Evolutionary conservation across 164 flowering plant species (phyloP), one percentile per base, ranked within the genome.

Genomic region (Cinnamomum chago): DNA sequence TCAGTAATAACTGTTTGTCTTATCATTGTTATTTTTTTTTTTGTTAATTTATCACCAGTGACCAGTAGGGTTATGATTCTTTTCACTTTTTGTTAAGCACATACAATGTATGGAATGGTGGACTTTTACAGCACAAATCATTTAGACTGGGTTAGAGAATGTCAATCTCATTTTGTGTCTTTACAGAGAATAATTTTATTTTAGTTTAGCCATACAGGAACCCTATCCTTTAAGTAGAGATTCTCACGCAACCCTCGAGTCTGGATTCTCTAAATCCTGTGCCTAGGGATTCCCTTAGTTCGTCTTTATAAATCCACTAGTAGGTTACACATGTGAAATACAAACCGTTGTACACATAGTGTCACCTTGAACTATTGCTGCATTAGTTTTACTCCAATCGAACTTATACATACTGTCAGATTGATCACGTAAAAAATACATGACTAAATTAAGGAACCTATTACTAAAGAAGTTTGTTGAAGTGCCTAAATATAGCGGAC

Each of bases 111-210:
- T 51, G 70, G n/a, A 71, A 74, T 65, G 82, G 58, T 27, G 70
- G 78, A 68, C 69, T 55, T 73, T 73, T 75, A 52, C 62, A 68
- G 40, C 74, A 67, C 69, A 40, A 73, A 65, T 70, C 76, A 62
- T 65, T 40, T 40, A 7, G 72, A 58, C 28, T 20, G 69, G 13
- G 40, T 33, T 68, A 47, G 70, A 77, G 81, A 86, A 83, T 83
- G 86, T 81, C 86, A 83, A 81, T 81, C 58, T 74, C 77, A 77
- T 74, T 71, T 79, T 76, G 58, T 64, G 73, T 77, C 73, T 71
- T 68, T 40, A 65, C 68, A 66, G 47, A 77, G 76, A 67, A 73
- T 79, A 73, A 60, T 74, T 62, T 72, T 58, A 73, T 76, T 71
- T 76, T 60, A 66, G 50, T 28, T 75, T 76, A 72, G 64, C 65